A percentile compares a stretch with the other conserved stretches of the same genome.
These are phyloP conservation scores for Moesziomyces sp. DNA, from an alignment of 1,284 basidiomycete genomes.

Conservation along the genomic window DNA sequence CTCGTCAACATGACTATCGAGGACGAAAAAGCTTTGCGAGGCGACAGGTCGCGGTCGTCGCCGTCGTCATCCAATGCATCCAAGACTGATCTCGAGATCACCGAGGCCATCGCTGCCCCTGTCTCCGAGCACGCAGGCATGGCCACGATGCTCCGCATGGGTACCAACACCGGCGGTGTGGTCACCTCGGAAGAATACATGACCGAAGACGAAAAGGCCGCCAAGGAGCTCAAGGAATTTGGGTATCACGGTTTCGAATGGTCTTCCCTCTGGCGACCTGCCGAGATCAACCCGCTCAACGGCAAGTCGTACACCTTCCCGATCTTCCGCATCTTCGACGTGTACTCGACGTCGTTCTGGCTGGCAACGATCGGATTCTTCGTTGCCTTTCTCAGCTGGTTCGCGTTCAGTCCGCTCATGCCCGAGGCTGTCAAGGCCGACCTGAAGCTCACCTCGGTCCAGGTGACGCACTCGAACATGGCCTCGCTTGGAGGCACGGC, in stretches of 20 bases:
- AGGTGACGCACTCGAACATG: constrained; percentile 75
- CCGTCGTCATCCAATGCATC: constrained; percentile 21
- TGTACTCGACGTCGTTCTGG: constrained; percentile 71
- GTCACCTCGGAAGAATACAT: constrained; percentile 55
- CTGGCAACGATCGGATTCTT: constrained; percentile 71
- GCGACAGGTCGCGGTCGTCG: too few species aligned
- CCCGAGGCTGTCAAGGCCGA: constrained; percentile 75
- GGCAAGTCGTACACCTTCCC: constrained; percentile 74
- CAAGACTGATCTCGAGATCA: constrained; percentile 41
- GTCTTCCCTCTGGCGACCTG: constrained; percentile 62
- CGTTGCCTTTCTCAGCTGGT: constrained; percentile 74
- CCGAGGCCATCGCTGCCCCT: constrained; percentile 23
- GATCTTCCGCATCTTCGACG: constrained; percentile 72
- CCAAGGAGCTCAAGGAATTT: constrained; percentile 31
- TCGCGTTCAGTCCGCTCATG: constrained; percentile 76
- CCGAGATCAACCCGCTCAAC: constrained; percentile 72
- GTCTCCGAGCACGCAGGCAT: constrained; percentile 32
- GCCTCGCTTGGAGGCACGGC: constrained; percentile 72
- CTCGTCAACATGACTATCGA: neutral
- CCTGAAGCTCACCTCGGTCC: constrained; percentile 71
- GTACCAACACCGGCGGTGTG: constrained; percentile 47
- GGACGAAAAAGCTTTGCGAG: constrained; percentile 2
- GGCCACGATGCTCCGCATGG: constrained; percentile 35
- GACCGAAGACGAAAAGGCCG: constrained; percentile 49
- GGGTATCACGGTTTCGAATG: constrained; percentile 57